Evolutionary conservation across 2,329 filamentous ascomycete species (phyloP).

Genomic region (Aspergillus sp.): DNA sequence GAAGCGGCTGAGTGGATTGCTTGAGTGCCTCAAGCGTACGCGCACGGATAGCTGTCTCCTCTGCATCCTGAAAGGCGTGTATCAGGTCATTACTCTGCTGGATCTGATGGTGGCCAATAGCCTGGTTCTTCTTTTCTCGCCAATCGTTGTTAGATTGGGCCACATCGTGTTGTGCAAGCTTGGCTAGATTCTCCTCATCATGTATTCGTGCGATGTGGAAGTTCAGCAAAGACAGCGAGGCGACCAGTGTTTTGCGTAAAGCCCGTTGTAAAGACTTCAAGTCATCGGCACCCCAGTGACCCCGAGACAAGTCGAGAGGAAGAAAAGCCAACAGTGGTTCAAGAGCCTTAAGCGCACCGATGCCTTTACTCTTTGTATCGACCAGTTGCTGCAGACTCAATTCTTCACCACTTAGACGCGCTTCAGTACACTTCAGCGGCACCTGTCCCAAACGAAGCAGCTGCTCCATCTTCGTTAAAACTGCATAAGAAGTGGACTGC

Average conservation of each 20-base stretch:
- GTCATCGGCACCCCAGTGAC: slow-evolving; percentile 50
- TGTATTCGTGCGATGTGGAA: slow-evolving; percentile 42
- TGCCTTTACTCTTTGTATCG: slow-evolving; percentile 35
- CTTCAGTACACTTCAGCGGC: slow-evolving; percentile 34
- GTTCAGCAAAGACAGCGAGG: slow-evolving; percentile 44
- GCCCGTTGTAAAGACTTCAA: slow-evolving; percentile 41
- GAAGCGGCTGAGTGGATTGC: slow-evolving; percentile 36
- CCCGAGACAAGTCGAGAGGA: slow-evolving; percentile 50
- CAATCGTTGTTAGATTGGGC: not conserved
- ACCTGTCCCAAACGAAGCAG: slow-evolving; percentile 31
- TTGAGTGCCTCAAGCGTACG: slow-evolving; percentile 31
- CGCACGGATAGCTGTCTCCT: slow-evolving; percentile 18
- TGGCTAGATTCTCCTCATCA: not conserved
- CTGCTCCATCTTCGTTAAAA: slow-evolving; percentile 38
- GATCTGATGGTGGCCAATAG: slow-evolving; percentile 12
- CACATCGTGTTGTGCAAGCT: not conserved
- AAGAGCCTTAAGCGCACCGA: slow-evolving; percentile 41
- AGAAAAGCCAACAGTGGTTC: slow-evolving; percentile 48
- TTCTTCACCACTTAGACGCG: slow-evolving; percentile 20
- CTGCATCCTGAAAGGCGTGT: slow-evolving; percentile 42
- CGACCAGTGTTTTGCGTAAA: slow-evolving; percentile 39
- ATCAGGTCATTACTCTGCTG: slow-evolving; percentile 38
- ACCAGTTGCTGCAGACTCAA: slow-evolving; percentile 26
- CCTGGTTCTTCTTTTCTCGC: not conserved
- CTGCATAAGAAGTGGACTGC: slow-evolving; percentile 50